Conservation (phyloP, 495 filamentous ascomycete genomes). For the Thozetella sp. region DNA sequence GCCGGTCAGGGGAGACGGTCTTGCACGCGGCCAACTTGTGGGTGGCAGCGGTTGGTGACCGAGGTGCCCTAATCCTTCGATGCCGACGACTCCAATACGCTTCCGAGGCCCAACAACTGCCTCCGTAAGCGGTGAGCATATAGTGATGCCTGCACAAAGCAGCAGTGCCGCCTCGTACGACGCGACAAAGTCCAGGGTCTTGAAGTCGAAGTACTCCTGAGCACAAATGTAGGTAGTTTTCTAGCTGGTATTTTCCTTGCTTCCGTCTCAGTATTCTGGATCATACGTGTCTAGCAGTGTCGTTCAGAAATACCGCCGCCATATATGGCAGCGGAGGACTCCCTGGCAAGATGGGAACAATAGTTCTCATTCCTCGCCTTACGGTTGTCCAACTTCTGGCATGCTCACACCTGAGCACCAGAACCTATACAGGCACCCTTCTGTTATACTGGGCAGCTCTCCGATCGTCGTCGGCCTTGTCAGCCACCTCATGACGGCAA, state of each 20-base stretch:
- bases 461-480: neutral
- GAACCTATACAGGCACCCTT: neutral
- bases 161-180: constrained; percentile 71
- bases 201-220: constrained; percentile 76
- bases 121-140: constrained; percentile 67
- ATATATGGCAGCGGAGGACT: neutral
- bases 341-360: constrained; percentile 61
- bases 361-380: constrained; percentile 68
- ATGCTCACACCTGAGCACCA: neutral
- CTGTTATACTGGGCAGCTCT: neutral
- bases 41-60: constrained; percentile 66
- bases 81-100: constrained; percentile 69
- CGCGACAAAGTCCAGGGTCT: constrained; percentile 70
- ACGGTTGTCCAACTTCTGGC: neutral
- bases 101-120: constrained; percentile 65
- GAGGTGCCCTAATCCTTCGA: constrained; percentile 75
- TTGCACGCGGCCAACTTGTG: constrained; percentile 63
- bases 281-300: constrained; percentile 26
- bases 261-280: constrained; percentile 25
- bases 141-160: constrained; percentile 78
- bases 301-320: neutral
- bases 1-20: constrained; percentile 52
- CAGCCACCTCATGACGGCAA: neutral
- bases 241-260: constrained; percentile 35
- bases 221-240: constrained; percentile 66